These are phyloP conservation scores for Phlyctochytrium planicorne DNA, from an alignment of 192 early-diverging fungal genomes.

Conservation along the genomic window DNA sequence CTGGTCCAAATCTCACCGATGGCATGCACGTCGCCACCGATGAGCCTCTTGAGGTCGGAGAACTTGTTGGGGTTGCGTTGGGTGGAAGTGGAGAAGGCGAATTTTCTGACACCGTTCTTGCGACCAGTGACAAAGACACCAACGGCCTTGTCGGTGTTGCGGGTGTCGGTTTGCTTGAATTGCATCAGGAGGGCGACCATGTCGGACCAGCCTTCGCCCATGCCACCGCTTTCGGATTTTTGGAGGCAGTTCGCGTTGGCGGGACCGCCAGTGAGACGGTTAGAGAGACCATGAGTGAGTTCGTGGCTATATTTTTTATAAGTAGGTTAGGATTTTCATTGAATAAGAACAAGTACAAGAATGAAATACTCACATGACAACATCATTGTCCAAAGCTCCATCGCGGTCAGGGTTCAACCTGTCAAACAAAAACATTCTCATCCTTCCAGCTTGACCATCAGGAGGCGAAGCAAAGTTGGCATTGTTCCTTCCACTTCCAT, in stretches of 20 bases:
- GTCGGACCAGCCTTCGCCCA: constrained; percentile 66
- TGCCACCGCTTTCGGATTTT: constrained; percentile 52
- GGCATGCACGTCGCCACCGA: constrained; percentile 40
- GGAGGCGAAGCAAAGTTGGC: constrained; percentile 64
- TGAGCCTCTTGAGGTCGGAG: constrained; percentile 10
- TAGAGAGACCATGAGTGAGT: constrained; percentile 57
- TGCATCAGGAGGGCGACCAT: constrained; percentile 45
- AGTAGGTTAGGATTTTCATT: neutral
- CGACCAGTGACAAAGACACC: neutral
- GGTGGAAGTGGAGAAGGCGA: constrained; percentile 54
- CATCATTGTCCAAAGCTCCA: constrained; percentile 49
- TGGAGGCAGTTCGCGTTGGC: constrained; percentile 53
- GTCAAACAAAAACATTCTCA: constrained; percentile 57
- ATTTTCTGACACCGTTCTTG: constrained; percentile 43
- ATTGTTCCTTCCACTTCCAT: constrained; percentile 48
- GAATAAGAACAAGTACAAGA: too few species aligned
- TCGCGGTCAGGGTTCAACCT: constrained; percentile 45
- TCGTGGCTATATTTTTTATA: constrained; percentile 36
- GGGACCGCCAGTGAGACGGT: constrained; percentile 62
- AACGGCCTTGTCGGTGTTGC: constrained; percentile 14
- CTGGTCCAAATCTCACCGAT: constrained; percentile 57
- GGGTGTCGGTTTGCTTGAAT: constrained; percentile 14
- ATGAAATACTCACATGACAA: too few species aligned
- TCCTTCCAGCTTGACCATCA: constrained; percentile 52
- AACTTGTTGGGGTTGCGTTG: constrained; percentile 27